Evolutionary conservation across 768 basidiomycete species (phyloP), one percentile per base, ranked within the genome.

Genomic region (Leccinum longicurvipes): DNA sequence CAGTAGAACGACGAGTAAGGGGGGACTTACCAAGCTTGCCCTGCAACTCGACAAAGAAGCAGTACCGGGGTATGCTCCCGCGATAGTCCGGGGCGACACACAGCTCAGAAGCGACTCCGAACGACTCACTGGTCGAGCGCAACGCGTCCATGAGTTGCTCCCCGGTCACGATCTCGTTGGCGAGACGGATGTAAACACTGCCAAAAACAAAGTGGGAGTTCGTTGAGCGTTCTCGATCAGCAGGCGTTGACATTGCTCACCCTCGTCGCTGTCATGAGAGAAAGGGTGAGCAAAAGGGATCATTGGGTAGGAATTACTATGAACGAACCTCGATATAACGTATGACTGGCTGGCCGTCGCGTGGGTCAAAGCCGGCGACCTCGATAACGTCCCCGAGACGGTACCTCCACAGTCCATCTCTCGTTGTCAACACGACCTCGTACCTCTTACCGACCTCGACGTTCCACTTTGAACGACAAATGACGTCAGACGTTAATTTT

Each of bases 371-470:
- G 1, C 68, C 61, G 2, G 58, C 56, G 8, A 61, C 53, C 15
- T 67, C 56, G 17, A 66, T 25, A n/a, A 64, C 47, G 32, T 70
- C 62, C 11, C 57, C 57, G 10, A 66, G 53, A 49, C 61, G 60
- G 31, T 64, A 60, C 31, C 67, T 55, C 66, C 66, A 63, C 4
- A 70, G 48, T 21, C 62, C 60, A 34, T 68, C 64, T 50, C 63
- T 66, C 47, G 62, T 68, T 2, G 67, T 68, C 52, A 68, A 46
- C 17, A 62, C 39, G 6, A 69, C 56, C 9, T 66, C 62, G 23
- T 62, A 63, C 31, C 54, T 62, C 31, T n/a, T 41, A 17, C 62
- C 59, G 2, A 52, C 31, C 24, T 61, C 46, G 15, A 67, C 44
- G 4, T 65, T 63, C 65, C 67, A 65, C 63, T 67, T 27, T 34